phyloP scores from a whole-genome alignment of 1,284 basidiomycete species.

The Pseudozyma flocculosa region DNA sequence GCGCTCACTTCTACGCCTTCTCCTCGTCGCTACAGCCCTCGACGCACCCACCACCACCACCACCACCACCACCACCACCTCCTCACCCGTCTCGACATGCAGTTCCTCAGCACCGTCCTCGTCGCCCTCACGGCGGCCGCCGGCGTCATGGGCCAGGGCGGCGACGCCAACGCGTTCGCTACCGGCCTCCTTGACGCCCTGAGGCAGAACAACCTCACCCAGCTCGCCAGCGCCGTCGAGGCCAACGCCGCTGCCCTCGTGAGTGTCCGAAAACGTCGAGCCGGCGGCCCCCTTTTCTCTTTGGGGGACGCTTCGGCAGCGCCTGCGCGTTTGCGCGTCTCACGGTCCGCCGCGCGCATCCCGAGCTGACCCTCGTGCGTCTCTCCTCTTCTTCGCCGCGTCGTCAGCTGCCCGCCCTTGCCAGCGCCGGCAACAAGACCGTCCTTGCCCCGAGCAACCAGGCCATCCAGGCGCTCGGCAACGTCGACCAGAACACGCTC shows the following conservation, averaged over 20 bases:
- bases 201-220: slow-evolving; percentile 30
- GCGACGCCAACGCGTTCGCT: slow-evolving; percentile 35
- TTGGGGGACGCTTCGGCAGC: no score
- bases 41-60: neutral
- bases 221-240: slow-evolving; percentile 34
- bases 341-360: neutral
- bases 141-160: slow-evolving; percentile 24
- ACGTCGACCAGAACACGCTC: slow-evolving; percentile 60
- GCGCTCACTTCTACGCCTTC: no score
- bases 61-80: slow-evolving; percentile 1
- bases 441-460: slow-evolving; percentile 60
- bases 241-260: slow-evolving; percentile 23
- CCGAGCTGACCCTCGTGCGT: neutral
- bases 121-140: slow-evolving; percentile 26
- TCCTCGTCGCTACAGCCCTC: no score
- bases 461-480: slow-evolving; percentile 55
- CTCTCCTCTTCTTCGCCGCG: slow-evolving; percentile 11
- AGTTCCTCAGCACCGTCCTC: slow-evolving; percentile 34
- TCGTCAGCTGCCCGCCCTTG: neutral
- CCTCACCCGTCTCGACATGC: slow-evolving; percentile 18
- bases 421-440: slow-evolving; percentile 41
- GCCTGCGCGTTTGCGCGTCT: no score
- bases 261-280: neutral
- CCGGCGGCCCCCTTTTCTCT: neutral
- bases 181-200: slow-evolving; percentile 32